Evolutionary conservation across 1,284 basidiomycete species (phyloP), one percentile per base, ranked within the genome.

Genomic region (Ceratobasidium sp.): DNA sequence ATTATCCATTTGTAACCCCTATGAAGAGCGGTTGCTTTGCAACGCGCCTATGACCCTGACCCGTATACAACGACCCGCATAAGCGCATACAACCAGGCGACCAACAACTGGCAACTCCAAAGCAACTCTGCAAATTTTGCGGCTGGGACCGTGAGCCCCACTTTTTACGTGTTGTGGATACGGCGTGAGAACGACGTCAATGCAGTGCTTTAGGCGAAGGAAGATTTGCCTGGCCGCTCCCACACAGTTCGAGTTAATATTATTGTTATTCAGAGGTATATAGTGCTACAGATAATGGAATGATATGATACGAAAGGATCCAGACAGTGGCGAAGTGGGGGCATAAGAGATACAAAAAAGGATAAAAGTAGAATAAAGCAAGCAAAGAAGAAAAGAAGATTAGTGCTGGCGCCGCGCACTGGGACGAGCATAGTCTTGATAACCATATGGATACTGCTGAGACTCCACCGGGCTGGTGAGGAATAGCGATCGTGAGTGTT

Each of bases 181-280:
- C 37, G 37, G 37, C 8, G 37, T 37, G 37, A 8, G 37, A 37
- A 17, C 29, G 6, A 32, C 13, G 56, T 25, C 32, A 59, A 59
- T 32, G 56, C 56, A 17, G 56, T 59, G 56, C 37, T 59, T 8
- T 32, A 11, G 22, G 54, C 25, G 54, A 49, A 17, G 13, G 46
- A n/a, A 49, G 46, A n/a, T 49, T n/a, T 3, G 13, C 46, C 46
- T 49, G 56, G 56, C 56, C 56, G 56, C 34, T 59, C 56, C 34
- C 29, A 59, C 22, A 5, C 56, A 29, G 56, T 25, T 34, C 34
- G 56, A 59, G 17, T 34, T 8, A 59, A 59, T 4, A 54, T 56
- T 43, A 54, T 54, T 57, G 54, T 70, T 70, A 40, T 57, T 70
- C 68, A 70, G 56, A 56, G 68, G 68, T 70, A 70, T 70, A 59